These are phyloP conservation scores for Colletotrichum theobromicola DNA, from an alignment of 2,329 filamentous ascomycete genomes.

Conservation along the genomic window DNA sequence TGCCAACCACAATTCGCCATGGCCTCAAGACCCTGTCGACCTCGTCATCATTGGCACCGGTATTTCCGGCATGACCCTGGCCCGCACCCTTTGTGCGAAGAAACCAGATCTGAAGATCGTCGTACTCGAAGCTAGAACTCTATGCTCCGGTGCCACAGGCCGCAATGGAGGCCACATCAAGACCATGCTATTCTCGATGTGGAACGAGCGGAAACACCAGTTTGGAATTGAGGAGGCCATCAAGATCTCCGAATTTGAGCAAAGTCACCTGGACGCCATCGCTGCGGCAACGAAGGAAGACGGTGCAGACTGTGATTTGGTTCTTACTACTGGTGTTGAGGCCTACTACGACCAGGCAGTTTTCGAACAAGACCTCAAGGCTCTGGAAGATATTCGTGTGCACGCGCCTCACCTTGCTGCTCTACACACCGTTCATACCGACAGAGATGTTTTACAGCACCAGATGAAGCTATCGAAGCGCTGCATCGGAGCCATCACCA, in stretches of 20 bases:
- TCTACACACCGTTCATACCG: conserved; percentile 13
- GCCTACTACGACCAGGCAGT: conserved; percentile 17
- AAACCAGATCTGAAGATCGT: not conserved
- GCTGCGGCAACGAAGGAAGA: not conserved
- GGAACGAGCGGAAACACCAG: conserved; percentile 13
- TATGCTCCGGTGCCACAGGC: not conserved
- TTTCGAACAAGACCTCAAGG: conserved; percentile 21
- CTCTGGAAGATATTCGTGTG: conserved; percentile 21
- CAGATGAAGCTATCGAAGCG: conserved; percentile 10
- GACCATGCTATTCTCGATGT: conserved; percentile 14
- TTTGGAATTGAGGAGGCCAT: conserved; percentile 18
- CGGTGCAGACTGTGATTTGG: conserved; percentile 18
- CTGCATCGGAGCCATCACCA: conserved; percentile 18
- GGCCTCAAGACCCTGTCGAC: conserved; percentile 14
- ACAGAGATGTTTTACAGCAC: not conserved
- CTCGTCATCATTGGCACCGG: conserved; percentile 28
- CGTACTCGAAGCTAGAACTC: not conserved
- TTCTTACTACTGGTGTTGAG: conserved; percentile 7
- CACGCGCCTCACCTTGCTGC: conserved; percentile 17
- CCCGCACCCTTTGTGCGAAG: conserved; percentile 19
- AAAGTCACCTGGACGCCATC: conserved; percentile 7
- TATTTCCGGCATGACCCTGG: conserved; percentile 21
- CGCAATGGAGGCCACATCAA: conserved; percentile 21
- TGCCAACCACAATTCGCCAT: conserved; percentile 19
- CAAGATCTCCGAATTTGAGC: conserved; percentile 11